These are phyloP conservation scores for Asterochloris erici DNA, from an alignment of 139 green algal genomes.

Conservation along the genomic window DNA sequence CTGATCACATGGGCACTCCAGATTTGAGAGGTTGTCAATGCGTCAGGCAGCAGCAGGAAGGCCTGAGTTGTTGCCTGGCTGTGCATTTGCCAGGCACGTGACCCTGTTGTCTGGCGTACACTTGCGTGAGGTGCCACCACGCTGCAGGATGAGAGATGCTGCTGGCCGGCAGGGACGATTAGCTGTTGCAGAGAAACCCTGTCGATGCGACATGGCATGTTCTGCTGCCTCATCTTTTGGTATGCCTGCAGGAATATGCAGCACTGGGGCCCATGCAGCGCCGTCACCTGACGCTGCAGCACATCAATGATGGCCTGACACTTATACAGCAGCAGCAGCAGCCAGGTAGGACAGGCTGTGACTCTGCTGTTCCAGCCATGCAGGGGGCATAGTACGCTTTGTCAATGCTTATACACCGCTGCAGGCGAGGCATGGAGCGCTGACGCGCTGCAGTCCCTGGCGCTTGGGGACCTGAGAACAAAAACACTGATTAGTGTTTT, in stretches of 20 bases:
- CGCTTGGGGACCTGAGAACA: background rate
- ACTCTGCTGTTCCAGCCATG: background rate
- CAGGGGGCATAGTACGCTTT: background rate
- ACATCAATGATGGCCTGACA: background rate
- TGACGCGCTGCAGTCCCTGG: background rate
- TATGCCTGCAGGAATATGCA: constrained; percentile 1
- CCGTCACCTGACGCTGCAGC: background rate
- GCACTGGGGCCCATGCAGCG: constrained; percentile 2
- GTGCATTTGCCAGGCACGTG: background rate
- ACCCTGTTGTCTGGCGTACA: background rate
- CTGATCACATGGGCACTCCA: no score
- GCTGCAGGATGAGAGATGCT: background rate
- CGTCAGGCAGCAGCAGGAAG: no score
- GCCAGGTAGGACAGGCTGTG: background rate
- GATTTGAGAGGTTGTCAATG: no score
- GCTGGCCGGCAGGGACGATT: background rate
- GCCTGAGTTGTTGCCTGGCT: background rate
- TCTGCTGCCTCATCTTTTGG: background rate
- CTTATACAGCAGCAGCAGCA: background rate
- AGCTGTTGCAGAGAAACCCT: background rate
- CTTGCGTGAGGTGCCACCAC: background rate
- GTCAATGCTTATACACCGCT: background rate
- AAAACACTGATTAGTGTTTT: background rate
- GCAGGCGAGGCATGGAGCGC: background rate
- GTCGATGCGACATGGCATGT: background rate